These are phyloP conservation scores for Colletotrichum eleusines DNA, from an alignment of 2,329 filamentous ascomycete genomes.

Conservation along the genomic window DNA sequence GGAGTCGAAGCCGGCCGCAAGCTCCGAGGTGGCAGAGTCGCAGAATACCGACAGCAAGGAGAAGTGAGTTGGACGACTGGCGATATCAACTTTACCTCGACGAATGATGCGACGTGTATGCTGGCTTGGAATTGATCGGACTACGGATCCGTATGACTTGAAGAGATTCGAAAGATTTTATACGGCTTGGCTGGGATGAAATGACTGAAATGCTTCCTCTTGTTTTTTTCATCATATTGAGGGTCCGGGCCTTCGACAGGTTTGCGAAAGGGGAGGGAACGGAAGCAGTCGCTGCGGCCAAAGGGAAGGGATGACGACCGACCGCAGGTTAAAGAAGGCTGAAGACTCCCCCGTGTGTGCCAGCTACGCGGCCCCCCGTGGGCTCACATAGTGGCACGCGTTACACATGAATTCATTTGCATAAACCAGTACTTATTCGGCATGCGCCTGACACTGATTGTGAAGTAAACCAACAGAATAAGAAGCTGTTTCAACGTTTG, in stretches of 20 bases:
- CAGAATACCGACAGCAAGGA: slow-evolving; percentile 37
- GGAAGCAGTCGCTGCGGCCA: slow-evolving; percentile 18
- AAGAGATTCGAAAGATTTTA: slow-evolving; percentile 33
- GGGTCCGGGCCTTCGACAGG: slow-evolving; percentile 35
- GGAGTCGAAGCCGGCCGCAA: slow-evolving; percentile 37
- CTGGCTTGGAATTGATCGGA: slow-evolving; percentile 34
- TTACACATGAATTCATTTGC: slow-evolving; percentile 37
- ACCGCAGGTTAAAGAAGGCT: slow-evolving; percentile 21
- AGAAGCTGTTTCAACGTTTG: not conserved
- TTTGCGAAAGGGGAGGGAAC: slow-evolving; percentile 11
- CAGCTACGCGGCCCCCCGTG: slow-evolving; percentile 16
- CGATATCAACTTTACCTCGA: slow-evolving; percentile 19
- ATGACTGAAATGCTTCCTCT: slow-evolving; percentile 42
- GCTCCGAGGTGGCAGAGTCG: slow-evolving; percentile 31
- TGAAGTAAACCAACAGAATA: not conserved
- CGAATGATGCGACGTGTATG: slow-evolving; percentile 28
- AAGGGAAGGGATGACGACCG: slow-evolving; percentile 12
- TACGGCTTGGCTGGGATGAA: slow-evolving; percentile 42
- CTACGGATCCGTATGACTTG: slow-evolving; percentile 33
- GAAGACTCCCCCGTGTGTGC: slow-evolving; percentile 22
- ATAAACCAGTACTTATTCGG: slow-evolving; percentile 11
- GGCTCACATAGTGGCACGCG: slow-evolving; percentile 22
- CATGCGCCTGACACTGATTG: not conserved
- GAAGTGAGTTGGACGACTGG: slow-evolving; percentile 24
- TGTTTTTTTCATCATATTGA: slow-evolving; percentile 43